Conservation (phyloP, 495 filamentous ascomycete genomes). For the Lasiosphaeriaceae sp. region DNA sequence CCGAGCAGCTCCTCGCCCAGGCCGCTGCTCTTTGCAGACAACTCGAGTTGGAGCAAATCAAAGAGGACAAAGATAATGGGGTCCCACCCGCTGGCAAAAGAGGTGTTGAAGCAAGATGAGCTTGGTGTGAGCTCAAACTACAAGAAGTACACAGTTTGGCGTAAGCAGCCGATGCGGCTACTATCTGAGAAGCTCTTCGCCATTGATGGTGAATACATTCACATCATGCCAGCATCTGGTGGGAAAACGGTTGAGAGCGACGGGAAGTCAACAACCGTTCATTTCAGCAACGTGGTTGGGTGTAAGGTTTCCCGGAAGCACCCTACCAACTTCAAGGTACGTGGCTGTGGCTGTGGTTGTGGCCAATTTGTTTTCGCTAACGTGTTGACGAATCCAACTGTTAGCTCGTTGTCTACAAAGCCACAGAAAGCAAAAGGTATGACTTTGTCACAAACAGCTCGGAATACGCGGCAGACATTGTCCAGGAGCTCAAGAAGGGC, state of each 20-base stretch:
- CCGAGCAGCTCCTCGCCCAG: constrained; percentile 81
- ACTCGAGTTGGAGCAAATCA: constrained; percentile 54
- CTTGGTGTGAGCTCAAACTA: constrained; percentile 61
- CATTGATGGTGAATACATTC: constrained; percentile 93
- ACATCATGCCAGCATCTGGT: constrained; percentile 73
- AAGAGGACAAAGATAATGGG: constrained; percentile 63
- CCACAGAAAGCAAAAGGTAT: constrained; percentile 87
- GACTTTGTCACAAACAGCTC: constrained; percentile 86
- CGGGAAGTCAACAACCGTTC: constrained; percentile 83
- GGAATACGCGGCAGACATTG: constrained; percentile 82
- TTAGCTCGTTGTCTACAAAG: constrained; percentile 71
- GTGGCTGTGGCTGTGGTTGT: constrained; percentile 18
- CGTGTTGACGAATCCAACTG: constrained; percentile 10
- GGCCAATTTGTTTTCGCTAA: neutral
- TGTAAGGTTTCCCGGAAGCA: constrained; percentile 89
- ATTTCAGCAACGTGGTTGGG: constrained; percentile 87
- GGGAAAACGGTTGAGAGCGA: constrained; percentile 57
- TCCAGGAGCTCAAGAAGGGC: constrained; percentile 77
- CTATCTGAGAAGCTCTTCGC: constrained; percentile 77
- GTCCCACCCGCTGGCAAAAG: constrained; percentile 74
- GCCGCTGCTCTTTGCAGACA: constrained; percentile 61
- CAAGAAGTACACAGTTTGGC: constrained; percentile 84
- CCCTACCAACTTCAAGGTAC: constrained; percentile 83
- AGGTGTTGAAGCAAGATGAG: constrained; percentile 61
- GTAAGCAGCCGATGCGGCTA: constrained; percentile 93